Percentiles rank a stretch among this genome's conserved stretches.
These are phyloP conservation scores for Sutorius eximius DNA, from an alignment of 1,284 basidiomycete genomes.

Conservation along the genomic window DNA sequence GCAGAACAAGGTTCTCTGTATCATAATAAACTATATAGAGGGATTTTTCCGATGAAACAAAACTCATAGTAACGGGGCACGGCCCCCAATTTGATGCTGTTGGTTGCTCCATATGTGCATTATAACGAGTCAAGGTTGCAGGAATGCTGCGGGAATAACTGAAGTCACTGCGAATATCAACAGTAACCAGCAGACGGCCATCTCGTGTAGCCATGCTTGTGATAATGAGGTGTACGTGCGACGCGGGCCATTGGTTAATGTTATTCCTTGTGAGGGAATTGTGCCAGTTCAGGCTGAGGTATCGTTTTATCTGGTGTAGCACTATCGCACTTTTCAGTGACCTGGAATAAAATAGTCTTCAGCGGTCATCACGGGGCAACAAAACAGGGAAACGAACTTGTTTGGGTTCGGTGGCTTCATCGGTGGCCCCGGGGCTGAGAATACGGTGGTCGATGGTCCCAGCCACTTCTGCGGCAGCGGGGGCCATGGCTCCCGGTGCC, in stretches of 20 bases:
- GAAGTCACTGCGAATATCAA: background rate
- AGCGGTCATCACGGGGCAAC: slow-evolving; percentile 4
- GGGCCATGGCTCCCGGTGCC: too few relatives aligned
- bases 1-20: too few relatives aligned
- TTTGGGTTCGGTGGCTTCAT: background rate
- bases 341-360: slow-evolving; percentile 21
- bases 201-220: background rate
- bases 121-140: background rate
- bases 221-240: background rate
- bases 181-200: background rate
- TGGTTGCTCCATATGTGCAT: background rate
- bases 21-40: too few relatives aligned
- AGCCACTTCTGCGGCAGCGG: background rate
- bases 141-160: background rate
- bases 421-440: background rate
- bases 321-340: background rate
- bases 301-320: background rate
- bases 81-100: too few relatives aligned
- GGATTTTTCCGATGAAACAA: background rate
- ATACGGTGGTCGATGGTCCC: background rate
- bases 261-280: slow-evolving; percentile 40
- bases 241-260: slow-evolving; percentile 27
- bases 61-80: too few relatives aligned
- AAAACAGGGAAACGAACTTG: slow-evolving; percentile 26
- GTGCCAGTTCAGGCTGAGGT: slow-evolving; percentile 20